phyloP scores from a whole-genome alignment of 2,329 filamentous ascomycete species.

The Aspergillus quadrilineatus region DNA sequence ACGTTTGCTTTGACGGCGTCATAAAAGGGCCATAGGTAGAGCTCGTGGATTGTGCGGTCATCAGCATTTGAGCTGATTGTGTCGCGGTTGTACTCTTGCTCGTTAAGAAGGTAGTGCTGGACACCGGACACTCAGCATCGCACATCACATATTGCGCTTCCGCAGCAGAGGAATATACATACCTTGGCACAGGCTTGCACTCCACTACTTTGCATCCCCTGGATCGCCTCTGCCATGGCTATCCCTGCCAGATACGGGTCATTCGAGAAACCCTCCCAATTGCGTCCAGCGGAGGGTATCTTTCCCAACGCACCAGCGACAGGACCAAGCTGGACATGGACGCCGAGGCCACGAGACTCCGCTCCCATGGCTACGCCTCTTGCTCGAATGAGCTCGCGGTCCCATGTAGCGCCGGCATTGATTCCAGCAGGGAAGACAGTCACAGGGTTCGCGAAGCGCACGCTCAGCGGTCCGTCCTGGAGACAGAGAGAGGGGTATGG shows the following conservation, averaged over 20 bases:
- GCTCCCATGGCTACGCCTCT: constrained; percentile 55
- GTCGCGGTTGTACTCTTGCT: constrained; percentile 59
- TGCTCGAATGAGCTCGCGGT: constrained; percentile 53
- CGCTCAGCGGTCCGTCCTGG: constrained; percentile 36
- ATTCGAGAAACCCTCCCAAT: constrained; percentile 44
- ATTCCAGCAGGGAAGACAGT: constrained; percentile 45
- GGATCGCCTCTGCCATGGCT: constrained; percentile 40
- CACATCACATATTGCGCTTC: too few relatives aligned
- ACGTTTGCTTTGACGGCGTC: constrained; percentile 69
- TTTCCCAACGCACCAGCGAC: constrained; percentile 45
- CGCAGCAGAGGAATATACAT: neutral
- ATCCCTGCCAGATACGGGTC: constrained; percentile 49
- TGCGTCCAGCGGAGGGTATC: constrained; percentile 21
- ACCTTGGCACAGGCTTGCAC: constrained; percentile 23
- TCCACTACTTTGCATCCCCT: constrained; percentile 58
- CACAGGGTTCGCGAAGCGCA: constrained; percentile 45
- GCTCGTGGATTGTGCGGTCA: constrained; percentile 71
- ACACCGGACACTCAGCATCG: neutral
- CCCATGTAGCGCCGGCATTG: constrained; percentile 52
- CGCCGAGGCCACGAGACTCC: constrained; percentile 41
- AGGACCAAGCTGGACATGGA: constrained; percentile 33
- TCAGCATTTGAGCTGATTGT: constrained; percentile 54
- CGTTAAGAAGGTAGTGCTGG: constrained; percentile 60
- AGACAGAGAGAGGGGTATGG: constrained; percentile 35
- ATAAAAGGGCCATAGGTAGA: constrained; percentile 76